Percentiles rank a stretch among this genome's conserved stretches.
phyloP scores from a whole-genome alignment of 345 rosid genomes.

The Eucalyptus marginata region DNA sequence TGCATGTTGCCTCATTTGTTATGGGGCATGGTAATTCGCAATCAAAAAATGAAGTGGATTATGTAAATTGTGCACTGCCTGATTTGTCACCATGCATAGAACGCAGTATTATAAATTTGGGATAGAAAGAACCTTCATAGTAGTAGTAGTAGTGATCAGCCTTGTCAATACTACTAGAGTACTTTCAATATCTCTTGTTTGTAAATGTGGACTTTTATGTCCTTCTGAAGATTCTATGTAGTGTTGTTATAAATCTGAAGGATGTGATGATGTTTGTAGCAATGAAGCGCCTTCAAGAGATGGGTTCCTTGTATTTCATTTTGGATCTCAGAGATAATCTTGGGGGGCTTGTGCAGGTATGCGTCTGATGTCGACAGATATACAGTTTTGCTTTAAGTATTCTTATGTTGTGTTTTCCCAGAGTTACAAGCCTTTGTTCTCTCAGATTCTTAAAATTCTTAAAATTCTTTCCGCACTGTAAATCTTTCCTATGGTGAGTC shows the following conservation, averaged over 20 bases:
- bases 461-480: neutral
- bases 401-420: neutral
- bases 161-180: neutral
- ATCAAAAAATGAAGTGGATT: neutral
- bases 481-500: neutral
- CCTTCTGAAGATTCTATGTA: neutral
- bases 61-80: neutral
- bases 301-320: slow-evolving; percentile 77
- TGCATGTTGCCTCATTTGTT: neutral
- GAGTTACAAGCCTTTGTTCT: neutral
- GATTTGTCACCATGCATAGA: neutral
- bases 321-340: slow-evolving; percentile 97
- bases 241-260: neutral
- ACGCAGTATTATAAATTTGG: neutral
- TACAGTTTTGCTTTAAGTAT: neutral
- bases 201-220: neutral
- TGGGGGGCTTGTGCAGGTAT: slow-evolving; percentile 93
- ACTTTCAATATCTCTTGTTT: neutral
- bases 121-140: neutral
- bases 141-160: neutral
- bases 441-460: neutral
- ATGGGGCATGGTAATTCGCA: neutral
- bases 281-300: slow-evolving; percentile 77
- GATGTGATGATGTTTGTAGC: slow-evolving; percentile 28
- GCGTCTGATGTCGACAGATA: neutral